A percentile compares a stretch with the other conserved stretches of the same genome.
These are phyloP conservation scores for Mucor ambiguus DNA, from an alignment of 371 early-diverging fungal genomes.

Conservation along the genomic window DNA sequence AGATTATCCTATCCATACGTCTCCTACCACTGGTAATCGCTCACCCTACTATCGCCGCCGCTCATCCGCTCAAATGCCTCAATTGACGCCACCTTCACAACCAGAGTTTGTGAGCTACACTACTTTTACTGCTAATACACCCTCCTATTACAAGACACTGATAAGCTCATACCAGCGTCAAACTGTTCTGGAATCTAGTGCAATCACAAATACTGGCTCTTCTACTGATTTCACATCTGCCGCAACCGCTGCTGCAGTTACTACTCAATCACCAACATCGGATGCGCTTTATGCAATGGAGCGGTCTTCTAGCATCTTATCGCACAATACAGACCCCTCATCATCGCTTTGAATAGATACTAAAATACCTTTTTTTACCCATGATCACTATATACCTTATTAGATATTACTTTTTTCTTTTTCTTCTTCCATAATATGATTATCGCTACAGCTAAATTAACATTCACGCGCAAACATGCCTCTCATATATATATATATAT, in stretches of 20 bases:
- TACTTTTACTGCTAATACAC: conserved; percentile 3
- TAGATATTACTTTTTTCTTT: background rate
- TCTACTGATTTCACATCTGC: background rate
- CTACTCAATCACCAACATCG: too few relatives aligned
- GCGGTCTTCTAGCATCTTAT: conserved; percentile 1
- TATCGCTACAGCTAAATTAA: too few relatives aligned
- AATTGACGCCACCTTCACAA: background rate
- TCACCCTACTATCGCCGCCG: conserved; percentile 9
- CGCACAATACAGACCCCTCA: background rate
- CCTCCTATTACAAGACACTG: conserved; percentile 16
- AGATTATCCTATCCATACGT: conserved; percentile 8
- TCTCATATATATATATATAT: too few relatives aligned
- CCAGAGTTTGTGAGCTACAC: conserved; percentile 14
- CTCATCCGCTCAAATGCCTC: background rate
- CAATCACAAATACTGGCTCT: background rate
- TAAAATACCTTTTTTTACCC: background rate
- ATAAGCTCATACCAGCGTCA: background rate
- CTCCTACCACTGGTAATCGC: background rate
- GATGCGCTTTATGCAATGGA: background rate
- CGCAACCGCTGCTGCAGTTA: background rate
- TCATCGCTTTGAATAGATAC: background rate
- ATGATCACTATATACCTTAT: background rate
- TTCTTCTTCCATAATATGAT: too few relatives aligned
- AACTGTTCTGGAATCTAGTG: background rate
- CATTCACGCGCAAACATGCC: too few relatives aligned